Percentiles rank a stretch among this genome's conserved stretches.
These are phyloP conservation scores for Alternaria triticina DNA, from an alignment of 2,329 filamentous ascomycete species.

Conservation along the genomic window DNA sequence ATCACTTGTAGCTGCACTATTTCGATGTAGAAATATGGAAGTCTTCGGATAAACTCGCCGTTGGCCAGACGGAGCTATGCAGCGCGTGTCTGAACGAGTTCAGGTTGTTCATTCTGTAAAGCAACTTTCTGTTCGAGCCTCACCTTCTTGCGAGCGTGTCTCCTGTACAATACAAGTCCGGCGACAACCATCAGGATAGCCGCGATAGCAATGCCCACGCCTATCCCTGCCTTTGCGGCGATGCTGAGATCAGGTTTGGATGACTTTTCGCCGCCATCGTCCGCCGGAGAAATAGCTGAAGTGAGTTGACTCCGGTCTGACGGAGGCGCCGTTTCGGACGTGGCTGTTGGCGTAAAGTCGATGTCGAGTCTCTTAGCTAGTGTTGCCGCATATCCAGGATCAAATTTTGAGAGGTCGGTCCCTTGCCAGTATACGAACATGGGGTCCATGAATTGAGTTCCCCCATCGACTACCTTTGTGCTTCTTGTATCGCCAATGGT, in stretches of 20 bases:
- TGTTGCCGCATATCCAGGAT: neutral
- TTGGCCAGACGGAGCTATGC: neutral
- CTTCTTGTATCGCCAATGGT: no score
- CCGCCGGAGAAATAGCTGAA: neutral
- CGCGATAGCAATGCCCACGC: neutral
- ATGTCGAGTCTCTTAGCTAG: neutral
- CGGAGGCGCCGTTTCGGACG: neutral
- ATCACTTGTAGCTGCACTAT: no score
- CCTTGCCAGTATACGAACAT: neutral
- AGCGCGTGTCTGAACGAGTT: neutral
- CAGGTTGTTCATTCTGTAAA: neutral
- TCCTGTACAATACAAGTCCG: neutral
- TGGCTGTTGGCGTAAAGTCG: neutral
- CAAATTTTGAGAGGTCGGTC: neutral
- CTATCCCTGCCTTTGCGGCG: constrained; percentile 1
- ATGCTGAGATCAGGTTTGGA: neutral
- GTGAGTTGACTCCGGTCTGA: neutral
- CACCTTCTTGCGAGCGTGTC: neutral
- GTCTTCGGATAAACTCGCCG: neutral
- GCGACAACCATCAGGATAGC: neutral
- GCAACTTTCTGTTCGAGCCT: neutral
- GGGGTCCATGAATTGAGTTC: neutral
- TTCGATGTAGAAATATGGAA: neutral
- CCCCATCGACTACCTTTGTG: no score
- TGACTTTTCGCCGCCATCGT: neutral